Evolutionary conservation across 148 eudicot species (phyloP), one percentile per base, ranked within the genome.

Genomic region (Beta vulgaris): DNA sequence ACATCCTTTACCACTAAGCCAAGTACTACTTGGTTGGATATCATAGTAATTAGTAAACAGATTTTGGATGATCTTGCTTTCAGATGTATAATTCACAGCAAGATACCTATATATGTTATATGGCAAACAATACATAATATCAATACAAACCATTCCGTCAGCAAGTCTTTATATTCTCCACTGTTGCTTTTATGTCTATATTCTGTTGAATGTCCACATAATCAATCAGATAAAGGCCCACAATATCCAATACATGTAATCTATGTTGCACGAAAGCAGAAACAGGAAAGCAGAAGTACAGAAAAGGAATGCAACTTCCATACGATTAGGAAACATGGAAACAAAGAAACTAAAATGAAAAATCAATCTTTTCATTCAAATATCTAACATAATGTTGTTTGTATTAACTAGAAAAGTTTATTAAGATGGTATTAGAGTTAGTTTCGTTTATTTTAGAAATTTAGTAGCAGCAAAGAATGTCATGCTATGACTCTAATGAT

Each of bases 211-310:
- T 31, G 64, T 60, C 64, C 64, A 60, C 15, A 29, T 37, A n/a
- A 29, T 60, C 35, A 28, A 12, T 55, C 29, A 26, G 53, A 12
- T 51, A 51, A 2, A 51, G 19, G 57, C 57, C 25, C n/a, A 51
- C 57, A 51, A 6, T n/a, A 21, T 9, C 57, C 25, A 51, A n/a
- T 16, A 48, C n/a, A 51, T n/a, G 26, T 51, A 23, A 51, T 51
- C 57, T 51, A 51, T 9, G 57, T 51, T 51, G 57, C 57, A 51
- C n/a, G 57, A 51, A 51, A 51, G n/a, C 57, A 51, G 53, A 48
- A 14, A 51, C 57, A 51, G 12, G 55, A 51, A 4, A 51, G n/a
- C 26, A 43, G 48, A 14, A 21, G 53, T 16, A 21, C 18, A 51
- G 25, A 51, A 5, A 6, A 51, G 2, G 48, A 43, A 43, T 43